Percentiles rank a stretch among this genome's conserved stretches.
These are phyloP conservation scores for Cercis canadensis DNA, from an alignment of 306 rosid species.

Conservation along the genomic window DNA sequence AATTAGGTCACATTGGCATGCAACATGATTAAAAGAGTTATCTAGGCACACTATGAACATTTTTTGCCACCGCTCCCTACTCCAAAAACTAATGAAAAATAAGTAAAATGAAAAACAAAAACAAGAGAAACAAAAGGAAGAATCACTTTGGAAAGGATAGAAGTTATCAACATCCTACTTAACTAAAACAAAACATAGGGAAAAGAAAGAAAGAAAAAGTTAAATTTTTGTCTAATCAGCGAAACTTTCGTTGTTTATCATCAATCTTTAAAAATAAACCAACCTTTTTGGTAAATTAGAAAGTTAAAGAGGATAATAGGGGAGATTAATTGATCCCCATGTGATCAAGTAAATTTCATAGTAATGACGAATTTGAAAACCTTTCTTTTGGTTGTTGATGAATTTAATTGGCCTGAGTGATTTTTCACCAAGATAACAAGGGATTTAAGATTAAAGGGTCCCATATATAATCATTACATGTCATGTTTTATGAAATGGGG, in stretches of 20 bases:
- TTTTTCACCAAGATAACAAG: conserved; percentile 38
- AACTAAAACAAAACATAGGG: background rate
- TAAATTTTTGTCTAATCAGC: conserved; percentile 23
- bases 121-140: conserved; percentile 24
- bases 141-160: conserved; percentile 26
- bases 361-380: conserved; percentile 55
- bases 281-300: conserved; percentile 38
- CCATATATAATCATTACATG: conserved; percentile 60
- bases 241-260: conserved; percentile 32
- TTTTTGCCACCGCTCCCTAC: conserved; percentile 10
- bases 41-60: conserved; percentile 6
- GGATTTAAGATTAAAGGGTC: conserved; percentile 51
- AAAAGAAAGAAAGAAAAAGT: conserved; percentile 3
- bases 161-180: conserved; percentile 27
- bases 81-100: background rate
- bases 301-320: conserved; percentile 40
- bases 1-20: conserved; percentile 4
- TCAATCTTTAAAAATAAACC: conserved; percentile 4
- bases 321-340: conserved; percentile 37
- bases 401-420: conserved; percentile 44
- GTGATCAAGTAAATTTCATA: conserved; percentile 41
- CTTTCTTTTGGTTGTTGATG: conserved; percentile 45
- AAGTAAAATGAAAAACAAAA: background rate
- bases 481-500: conserved; percentile 54
- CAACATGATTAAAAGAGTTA: background rate